These are phyloP conservation scores for Ogataea haglerorum DNA, from an alignment of 805 yeast genomes.

Conservation along the genomic window DNA sequence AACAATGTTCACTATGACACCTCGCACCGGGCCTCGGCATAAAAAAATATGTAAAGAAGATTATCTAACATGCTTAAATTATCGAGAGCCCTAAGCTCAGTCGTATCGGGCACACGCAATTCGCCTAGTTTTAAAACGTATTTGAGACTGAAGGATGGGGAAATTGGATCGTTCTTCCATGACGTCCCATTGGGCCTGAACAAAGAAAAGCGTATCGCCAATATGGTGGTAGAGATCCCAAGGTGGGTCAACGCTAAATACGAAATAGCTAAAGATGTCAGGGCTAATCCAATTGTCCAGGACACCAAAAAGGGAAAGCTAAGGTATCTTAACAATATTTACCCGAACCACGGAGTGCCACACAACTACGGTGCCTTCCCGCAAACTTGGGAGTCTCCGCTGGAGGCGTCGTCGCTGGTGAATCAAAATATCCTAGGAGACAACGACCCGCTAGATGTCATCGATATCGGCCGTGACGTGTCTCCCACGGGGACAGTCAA, in stretches of 20 bases:
- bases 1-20: conserved; percentile 17
- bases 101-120: conserved; percentile 37
- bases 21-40: neutral
- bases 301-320: conserved; percentile 67
- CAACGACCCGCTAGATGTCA: conserved; percentile 91
- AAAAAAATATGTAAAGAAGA: neutral
- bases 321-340: conserved; percentile 73
- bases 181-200: conserved; percentile 61
- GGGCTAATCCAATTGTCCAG: conserved; percentile 76
- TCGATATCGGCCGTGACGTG: conserved; percentile 72
- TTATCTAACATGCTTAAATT: neutral
- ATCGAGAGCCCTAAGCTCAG: conserved; percentile 15
- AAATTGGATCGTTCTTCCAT: conserved; percentile 62
- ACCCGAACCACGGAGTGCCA: conserved; percentile 81
- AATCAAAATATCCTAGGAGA: conserved; percentile 63
- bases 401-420: conserved; percentile 39
- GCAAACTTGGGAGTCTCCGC: conserved; percentile 98
- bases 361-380: conserved; percentile 89
- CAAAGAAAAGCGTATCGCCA: conserved; percentile 40
- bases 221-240: conserved; percentile 75
- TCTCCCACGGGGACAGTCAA: conserved; percentile 49
- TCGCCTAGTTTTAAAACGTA: conserved; percentile 42
- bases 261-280: conserved; percentile 58
- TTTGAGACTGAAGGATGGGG: conserved; percentile 37
- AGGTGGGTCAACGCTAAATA: conserved; percentile 82